Evolutionary conservation across 306 rosid species (phyloP), one percentile per base, ranked within the genome.

Genomic region (Sphenostylis stenocarpa): DNA sequence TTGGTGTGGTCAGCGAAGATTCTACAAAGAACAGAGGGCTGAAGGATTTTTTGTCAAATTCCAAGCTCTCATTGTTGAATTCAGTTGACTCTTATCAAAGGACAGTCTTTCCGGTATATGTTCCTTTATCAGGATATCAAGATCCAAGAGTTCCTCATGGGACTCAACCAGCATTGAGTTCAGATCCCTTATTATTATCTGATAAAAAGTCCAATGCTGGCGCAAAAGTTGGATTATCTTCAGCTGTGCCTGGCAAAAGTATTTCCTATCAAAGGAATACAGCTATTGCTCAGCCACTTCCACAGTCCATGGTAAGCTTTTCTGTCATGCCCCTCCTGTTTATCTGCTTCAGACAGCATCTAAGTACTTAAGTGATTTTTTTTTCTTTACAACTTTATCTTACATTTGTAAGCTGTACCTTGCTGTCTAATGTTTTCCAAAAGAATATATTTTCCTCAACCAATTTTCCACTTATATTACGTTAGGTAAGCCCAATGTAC

Each of bases 71-170:
- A 20, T 74, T 79, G 44, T 52, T 65, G 75, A 77, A 77, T 65
- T 4, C 84, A 31, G 56, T 68, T 38, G 77, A 67, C 78, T 65
- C 73, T 74, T 74, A 65, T 78, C 84, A 62, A 65, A 70, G 60
- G 73, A 61, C 76, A 75, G 33, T 58, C 79, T 58, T 63, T 60
- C 81, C 84, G 3, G 65, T 48, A 6, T 71, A 28, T 57, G 56
- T 62, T 80, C 77, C 87, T 64, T 51, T 76, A 64, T 53, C 82
- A 43, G 87, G 80, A 51, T 68, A 75, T 72, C 90, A 60, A 55
- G 86, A 73, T 79, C 76, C 79, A 53, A 81, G 81, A 48, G 34
- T 73, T 69, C 33, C 68, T 55, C 76, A 79, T 24, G 81, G 70
- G 23, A 57, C 71, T 33, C 84, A 70, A 48, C 23, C 77, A 11